Conservation (phyloP, 179 eudicot genomes). For the Actinidia chinensis region DNA sequence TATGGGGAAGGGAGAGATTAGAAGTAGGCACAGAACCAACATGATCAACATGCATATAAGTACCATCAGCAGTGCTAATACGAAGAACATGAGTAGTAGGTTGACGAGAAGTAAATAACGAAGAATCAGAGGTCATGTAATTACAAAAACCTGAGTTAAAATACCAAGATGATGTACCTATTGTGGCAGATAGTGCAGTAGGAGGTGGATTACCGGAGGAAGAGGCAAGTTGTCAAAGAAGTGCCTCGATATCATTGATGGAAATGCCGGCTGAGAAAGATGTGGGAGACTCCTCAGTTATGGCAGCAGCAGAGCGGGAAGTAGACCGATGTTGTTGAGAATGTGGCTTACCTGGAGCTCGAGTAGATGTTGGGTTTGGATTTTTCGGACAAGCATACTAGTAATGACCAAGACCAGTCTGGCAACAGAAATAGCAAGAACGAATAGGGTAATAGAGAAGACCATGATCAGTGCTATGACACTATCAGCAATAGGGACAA, state of each 20-base stretch:
- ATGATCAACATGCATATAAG: background rate
- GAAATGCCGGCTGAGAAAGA: background rate
- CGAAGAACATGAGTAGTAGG: too few species aligned
- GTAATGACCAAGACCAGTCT: background rate
- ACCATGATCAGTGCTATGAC: background rate
- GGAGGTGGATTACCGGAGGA: background rate
- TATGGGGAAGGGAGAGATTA: background rate
- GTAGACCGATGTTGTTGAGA: background rate
- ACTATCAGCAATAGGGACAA: background rate
- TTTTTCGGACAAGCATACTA: background rate
- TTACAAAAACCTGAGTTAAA: background rate
- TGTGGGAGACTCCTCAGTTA: background rate
- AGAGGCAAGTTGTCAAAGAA: background rate
- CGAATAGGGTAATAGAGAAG: background rate
- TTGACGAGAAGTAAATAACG: background rate
- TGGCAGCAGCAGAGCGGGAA: background rate
- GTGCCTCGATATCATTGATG: background rate
- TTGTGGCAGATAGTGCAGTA: background rate
- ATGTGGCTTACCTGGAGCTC: background rate
- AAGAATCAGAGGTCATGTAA: background rate
- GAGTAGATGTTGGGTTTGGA: background rate
- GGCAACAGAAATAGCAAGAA: background rate
- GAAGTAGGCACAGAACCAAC: background rate
- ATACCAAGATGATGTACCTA: background rate
- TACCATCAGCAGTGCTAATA: background rate